Percentiles rank a stretch among this genome's conserved stretches.
Conservation (phyloP, 129 eudicot genomes). For the Pulicaria dysenterica region DNA sequence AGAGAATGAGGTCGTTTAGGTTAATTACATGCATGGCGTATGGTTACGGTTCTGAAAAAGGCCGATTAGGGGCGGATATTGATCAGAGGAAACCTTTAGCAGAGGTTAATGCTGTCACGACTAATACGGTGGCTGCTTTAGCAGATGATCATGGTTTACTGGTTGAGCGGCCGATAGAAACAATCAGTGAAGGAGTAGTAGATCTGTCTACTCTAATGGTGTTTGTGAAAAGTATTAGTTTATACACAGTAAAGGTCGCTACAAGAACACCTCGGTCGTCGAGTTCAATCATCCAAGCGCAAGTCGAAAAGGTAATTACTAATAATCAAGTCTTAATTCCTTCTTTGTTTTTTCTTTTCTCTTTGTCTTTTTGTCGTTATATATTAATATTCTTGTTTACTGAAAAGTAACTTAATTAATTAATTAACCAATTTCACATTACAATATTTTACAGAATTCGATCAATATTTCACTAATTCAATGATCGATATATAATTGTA, state of each 20-base stretch:
- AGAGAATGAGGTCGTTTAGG: slow-evolving; percentile 14
- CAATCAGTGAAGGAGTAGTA: slow-evolving; percentile 28
- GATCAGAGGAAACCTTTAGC: slow-evolving; percentile 30
- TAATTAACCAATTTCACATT: too few relatives aligned
- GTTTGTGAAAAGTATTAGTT: slow-evolving; percentile 12
- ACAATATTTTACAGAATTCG: too few relatives aligned
- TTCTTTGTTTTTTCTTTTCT: background rate
- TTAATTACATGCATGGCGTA: slow-evolving; percentile 26
- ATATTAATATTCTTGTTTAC: too few relatives aligned
- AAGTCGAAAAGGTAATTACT: slow-evolving; percentile 57
- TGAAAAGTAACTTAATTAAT: too few relatives aligned
- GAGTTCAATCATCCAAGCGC: slow-evolving; percentile 48
- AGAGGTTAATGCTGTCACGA: slow-evolving; percentile 26
- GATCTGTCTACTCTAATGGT: slow-evolving; percentile 33
- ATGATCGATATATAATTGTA: too few relatives aligned
- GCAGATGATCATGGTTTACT: background rate
- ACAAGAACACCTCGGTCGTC: slow-evolving; percentile 42
- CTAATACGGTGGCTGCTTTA: slow-evolving; percentile 14
- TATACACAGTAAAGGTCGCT: slow-evolving; percentile 23
- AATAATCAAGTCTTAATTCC: background rate
- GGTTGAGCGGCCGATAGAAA: slow-evolving; percentile 33
- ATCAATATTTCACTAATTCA: too few relatives aligned
- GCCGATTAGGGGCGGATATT: slow-evolving; percentile 21
- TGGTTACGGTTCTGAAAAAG: slow-evolving; percentile 31
- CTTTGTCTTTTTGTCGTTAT: too few relatives aligned